Evolutionary conservation across 2,329 filamentous ascomycete genomes (phyloP), one percentile per base, ranked within the genome.

Genomic region (Monilinia vaccinii-corymbosi): DNA sequence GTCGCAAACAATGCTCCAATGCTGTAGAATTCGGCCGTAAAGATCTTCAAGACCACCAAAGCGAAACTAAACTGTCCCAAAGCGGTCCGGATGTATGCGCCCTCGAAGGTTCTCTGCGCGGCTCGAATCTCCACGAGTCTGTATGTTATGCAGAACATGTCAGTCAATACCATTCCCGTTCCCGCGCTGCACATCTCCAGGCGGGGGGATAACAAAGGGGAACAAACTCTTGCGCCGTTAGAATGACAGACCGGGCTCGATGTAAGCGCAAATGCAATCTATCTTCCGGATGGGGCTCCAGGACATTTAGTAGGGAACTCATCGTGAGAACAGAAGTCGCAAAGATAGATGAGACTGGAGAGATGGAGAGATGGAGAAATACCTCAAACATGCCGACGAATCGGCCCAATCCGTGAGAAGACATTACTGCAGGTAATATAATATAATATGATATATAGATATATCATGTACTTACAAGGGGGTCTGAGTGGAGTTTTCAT

Each of bases 1-100:
- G 91, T 86, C 47, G 94, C 92, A 72, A 97, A 97, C 36, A 99
- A 79, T 8, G 94, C 94, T n/a, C 94, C 94, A 64, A 97, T 96
- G 67, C 88, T 85, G 75, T 97, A 97, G 78, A 99, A 97, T 72
- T 97, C 94, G 56, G 86, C 83, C 10, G 91, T 97, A 77, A 99
- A 97, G 74, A 99, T 95, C 77, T 95, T 96, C 67, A 96, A 84
- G 56, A 99, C 89, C 64, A 99, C 86, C 53, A 99, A 85, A 23
- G 93, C 87, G 74, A 99, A 97, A 60, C 89, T 93, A 77, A 97
- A 97, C 71, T 97, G 92, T 3, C 89, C 90, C 23, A 99, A 83
- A 3, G 93, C 92, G 0, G 94, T 99, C 63, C 94, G 89, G 71
- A 97, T 88, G 75, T 97, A 99, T 25, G 94, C 94, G 25, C 94